Percentiles rank a stretch among this genome's conserved stretches.
These are phyloP conservation scores for Tilletiaria anomala DNA, from an alignment of 1,284 basidiomycete genomes.

Conservation along the genomic window DNA sequence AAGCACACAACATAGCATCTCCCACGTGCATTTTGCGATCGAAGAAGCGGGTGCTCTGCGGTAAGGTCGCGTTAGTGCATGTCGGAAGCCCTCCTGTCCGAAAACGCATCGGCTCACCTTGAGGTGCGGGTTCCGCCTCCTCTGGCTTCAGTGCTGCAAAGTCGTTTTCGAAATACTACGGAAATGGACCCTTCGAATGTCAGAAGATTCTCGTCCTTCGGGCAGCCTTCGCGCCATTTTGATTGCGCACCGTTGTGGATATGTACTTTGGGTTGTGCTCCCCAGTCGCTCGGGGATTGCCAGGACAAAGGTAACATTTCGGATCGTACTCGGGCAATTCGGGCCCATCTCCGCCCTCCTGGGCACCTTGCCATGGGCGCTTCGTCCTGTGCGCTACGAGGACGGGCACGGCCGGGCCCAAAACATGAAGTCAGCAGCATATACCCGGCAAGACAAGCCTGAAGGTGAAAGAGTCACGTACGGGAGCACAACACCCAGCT, in stretches of 20 bases:
- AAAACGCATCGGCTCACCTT: neutral
- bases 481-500: slow-evolving; percentile 36
- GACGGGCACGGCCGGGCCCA: too few species aligned
- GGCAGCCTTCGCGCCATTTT: too few species aligned
- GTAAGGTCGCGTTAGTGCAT: neutral
- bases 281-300: slow-evolving; percentile 67
- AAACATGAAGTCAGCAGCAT: too few species aligned
- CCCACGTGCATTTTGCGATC: slow-evolving; percentile 47
- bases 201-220: too few species aligned
- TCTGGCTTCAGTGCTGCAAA: slow-evolving; percentile 62
- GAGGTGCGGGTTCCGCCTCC: slow-evolving; percentile 3
- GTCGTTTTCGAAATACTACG: slow-evolving; percentile 60
- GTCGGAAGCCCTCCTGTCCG: neutral
- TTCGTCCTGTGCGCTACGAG: slow-evolving; percentile 36
- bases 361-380: slow-evolving; percentile 37
- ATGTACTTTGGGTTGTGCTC: slow-evolving; percentile 53
- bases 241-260: slow-evolving; percentile 47
- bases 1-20: slow-evolving; percentile 81
- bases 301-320: slow-evolving; percentile 77
- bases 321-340: slow-evolving; percentile 54
- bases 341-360: slow-evolving; percentile 16
- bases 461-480: too few species aligned
- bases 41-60: slow-evolving; percentile 46
- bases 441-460: too few species aligned
- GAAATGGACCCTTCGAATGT: too few species aligned